Evolutionary conservation across 163 green algal genomes (phyloP).

Genomic region (Prototheca wickerhamii): DNA sequence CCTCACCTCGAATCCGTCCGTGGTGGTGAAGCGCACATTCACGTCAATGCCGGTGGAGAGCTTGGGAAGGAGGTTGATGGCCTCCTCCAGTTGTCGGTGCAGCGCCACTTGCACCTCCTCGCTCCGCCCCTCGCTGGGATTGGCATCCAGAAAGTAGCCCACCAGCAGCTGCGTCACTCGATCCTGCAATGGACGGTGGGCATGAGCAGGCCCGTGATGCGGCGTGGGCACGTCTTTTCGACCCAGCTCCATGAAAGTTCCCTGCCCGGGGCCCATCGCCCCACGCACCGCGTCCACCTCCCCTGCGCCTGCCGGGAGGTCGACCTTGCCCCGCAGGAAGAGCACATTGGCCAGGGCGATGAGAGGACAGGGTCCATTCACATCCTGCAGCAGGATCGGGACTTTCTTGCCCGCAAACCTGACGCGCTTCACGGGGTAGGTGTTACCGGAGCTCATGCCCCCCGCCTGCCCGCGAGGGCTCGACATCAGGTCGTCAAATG

Average conservation of each 20-base stretch:
- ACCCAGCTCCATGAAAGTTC: no score
- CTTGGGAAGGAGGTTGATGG: conserved; percentile 61
- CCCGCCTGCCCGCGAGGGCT: not conserved
- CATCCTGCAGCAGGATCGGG: conserved; percentile 49
- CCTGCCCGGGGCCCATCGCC: not conserved
- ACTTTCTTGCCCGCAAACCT: conserved; percentile 3
- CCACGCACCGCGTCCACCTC: conserved; percentile 35
- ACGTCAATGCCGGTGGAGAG: conserved; percentile 83
- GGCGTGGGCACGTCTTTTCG: no score
- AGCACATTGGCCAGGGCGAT: conserved; percentile 87
- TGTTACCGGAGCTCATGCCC: not conserved
- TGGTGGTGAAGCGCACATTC: conserved; percentile 78
- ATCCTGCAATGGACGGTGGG: conserved; percentile 22
- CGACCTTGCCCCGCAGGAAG: conserved; percentile 50
- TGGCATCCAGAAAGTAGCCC: conserved; percentile 47
- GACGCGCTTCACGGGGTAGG: conserved; percentile 8
- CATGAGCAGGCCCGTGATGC: no score
- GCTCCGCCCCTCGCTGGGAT: conserved; percentile 23
- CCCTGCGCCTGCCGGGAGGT: conserved; percentile 23
- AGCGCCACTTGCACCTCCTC: conserved; percentile 49
- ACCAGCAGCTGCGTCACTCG: conserved; percentile 60
- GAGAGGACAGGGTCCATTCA: conserved; percentile 91
- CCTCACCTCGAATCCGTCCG: conserved; percentile 32
- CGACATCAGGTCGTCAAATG: no score
- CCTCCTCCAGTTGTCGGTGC: conserved; percentile 66